A percentile compares a stretch with the other conserved stretches of the same genome.
These are phyloP conservation scores for Nemophila menziesii DNA, from an alignment of 257 asterid species.

Conservation along the genomic window DNA sequence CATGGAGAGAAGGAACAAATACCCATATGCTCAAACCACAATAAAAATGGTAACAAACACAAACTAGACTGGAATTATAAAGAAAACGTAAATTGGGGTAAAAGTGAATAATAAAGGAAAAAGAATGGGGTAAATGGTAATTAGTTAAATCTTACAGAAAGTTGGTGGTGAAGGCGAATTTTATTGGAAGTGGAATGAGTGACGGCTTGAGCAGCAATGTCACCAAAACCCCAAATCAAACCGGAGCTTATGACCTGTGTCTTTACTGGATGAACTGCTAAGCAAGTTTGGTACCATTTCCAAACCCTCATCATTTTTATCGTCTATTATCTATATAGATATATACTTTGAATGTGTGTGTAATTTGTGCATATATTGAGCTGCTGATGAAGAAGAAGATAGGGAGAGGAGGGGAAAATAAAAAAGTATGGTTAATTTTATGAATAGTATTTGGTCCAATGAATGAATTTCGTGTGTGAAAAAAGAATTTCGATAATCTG, in stretches of 20 bases:
- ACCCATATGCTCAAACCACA: constrained; percentile 1
- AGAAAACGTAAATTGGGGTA: not conserved
- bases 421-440: no score
- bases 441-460: no score
- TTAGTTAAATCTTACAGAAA: constrained; percentile 21
- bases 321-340: not conserved
- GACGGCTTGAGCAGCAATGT: constrained; percentile 62
- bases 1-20: not conserved
- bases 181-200: constrained; percentile 44
- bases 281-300: constrained; percentile 73
- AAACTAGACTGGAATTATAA: not conserved
- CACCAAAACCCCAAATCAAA: constrained; percentile 74
- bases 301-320: constrained; percentile 48
- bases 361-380: not conserved
- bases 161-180: constrained; percentile 10
- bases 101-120: not conserved
- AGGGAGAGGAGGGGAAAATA: not conserved
- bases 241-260: constrained; percentile 84
- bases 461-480: no score
- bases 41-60: not conserved
- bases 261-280: constrained; percentile 64
- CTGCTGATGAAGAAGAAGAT: not conserved
- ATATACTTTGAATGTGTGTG: not conserved
- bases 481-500: no score
- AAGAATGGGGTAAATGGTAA: no score